These are phyloP conservation scores for Calycina marina DNA, from an alignment of 2,329 filamentous ascomycete species.

Conservation along the genomic window DNA sequence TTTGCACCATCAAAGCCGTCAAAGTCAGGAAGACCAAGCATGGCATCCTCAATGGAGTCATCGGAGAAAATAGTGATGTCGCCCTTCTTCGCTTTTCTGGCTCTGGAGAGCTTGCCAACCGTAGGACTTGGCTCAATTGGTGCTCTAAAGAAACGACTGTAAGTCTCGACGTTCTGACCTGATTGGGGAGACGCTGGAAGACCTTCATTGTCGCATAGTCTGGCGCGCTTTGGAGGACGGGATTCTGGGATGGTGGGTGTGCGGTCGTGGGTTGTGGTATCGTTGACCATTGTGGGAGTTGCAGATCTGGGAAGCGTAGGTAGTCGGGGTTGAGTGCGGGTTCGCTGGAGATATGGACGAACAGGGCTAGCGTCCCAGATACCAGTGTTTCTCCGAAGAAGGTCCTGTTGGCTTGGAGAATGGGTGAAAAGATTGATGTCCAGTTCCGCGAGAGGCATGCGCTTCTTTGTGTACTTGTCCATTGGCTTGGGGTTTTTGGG, in stretches of 20 bases:
- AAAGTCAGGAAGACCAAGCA: constrained; percentile 28
- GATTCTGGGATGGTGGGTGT: constrained; percentile 26
- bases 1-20: constrained; percentile 9
- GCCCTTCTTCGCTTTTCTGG: constrained; percentile 27
- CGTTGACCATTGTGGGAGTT: constrained; percentile 21
- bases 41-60: constrained; percentile 34
- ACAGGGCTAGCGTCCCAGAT: constrained; percentile 40
- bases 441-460: constrained; percentile 49
- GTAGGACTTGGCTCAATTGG: constrained; percentile 25
- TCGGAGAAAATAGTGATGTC: constrained; percentile 36
- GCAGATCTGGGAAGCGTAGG: constrained; percentile 20
- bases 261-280: constrained; percentile 28
- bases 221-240: constrained; percentile 33
- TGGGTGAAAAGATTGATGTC: constrained; percentile 53
- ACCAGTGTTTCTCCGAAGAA: constrained; percentile 37
- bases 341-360: constrained; percentile 15
- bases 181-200: constrained; percentile 22
- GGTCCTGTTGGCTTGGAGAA: constrained; percentile 46
- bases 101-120: constrained; percentile 20
- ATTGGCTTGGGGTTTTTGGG: constrained; percentile 47
- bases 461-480: constrained; percentile 44
- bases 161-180: constrained; percentile 20
- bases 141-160: constrained; percentile 33
- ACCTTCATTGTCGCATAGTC: constrained; percentile 33
- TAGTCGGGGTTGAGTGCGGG: constrained; percentile 12